phyloP scores from a whole-genome alignment of 305 asterid genomes.

The Fraxinus greggii region DNA sequence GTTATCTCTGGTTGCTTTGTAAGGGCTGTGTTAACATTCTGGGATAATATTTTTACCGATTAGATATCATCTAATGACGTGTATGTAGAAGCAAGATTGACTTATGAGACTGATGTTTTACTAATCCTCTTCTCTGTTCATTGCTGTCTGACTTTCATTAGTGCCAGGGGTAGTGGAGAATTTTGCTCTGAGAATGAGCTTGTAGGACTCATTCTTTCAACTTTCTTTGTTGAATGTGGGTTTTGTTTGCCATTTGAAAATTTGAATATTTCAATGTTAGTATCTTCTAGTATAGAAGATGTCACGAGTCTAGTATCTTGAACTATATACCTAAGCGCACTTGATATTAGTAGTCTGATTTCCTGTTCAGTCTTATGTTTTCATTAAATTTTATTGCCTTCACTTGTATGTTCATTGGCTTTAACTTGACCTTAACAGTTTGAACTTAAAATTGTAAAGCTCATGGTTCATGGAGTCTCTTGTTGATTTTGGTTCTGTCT shows the following conservation, averaged over 20 bases:
- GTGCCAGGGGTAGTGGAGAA: neutral
- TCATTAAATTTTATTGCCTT: neutral
- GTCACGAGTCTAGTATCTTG: neutral
- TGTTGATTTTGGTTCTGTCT: neutral
- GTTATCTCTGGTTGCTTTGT: neutral
- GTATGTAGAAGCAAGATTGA: neutral
- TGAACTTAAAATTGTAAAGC: neutral
- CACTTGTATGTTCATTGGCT: neutral
- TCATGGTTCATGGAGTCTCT: neutral
- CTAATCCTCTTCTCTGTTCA: neutral
- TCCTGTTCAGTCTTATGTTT: neutral
- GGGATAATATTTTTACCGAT: neutral
- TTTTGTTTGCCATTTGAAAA: neutral
- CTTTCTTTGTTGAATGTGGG: neutral
- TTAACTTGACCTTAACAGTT: neutral
- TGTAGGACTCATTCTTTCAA: neutral
- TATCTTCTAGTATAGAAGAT: neutral
- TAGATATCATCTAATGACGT: neutral
- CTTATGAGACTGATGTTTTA: neutral
- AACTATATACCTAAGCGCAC: neutral
- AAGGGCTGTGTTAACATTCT: neutral
- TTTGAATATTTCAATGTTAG: neutral
- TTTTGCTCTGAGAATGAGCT: neutral
- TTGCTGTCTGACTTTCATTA: neutral
- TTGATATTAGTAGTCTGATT: neutral